Evolutionary conservation across 192 early-diverging fungal genomes (phyloP).

Genomic region (Mortierella claussenii): DNA sequence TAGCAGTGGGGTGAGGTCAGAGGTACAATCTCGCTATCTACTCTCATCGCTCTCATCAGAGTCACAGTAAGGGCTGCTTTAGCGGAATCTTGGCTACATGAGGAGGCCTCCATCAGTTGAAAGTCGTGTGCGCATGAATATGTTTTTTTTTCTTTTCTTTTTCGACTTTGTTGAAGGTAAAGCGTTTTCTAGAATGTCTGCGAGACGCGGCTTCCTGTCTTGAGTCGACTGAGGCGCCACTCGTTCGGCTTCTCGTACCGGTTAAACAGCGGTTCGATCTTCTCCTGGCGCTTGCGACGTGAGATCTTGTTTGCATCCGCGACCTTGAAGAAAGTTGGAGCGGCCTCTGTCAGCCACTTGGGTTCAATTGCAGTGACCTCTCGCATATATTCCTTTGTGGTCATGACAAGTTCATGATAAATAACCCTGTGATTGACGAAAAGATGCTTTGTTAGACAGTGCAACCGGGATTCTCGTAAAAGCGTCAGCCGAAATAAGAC

Average conservation of each 20-base stretch:
- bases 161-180: no score
- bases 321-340: constrained; percentile 96
- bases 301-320: constrained; percentile 95
- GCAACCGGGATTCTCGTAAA: background rate
- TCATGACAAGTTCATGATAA: constrained; percentile 91
- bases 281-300: constrained; percentile 93
- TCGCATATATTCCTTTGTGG: constrained; percentile 93
- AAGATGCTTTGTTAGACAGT: background rate
- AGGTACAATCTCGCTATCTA: no score
- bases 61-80: no score
- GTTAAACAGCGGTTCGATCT: constrained; percentile 91
- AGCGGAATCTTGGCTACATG: no score
- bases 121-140: no score
- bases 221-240: constrained; percentile 90
- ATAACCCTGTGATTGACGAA: constrained; percentile 70
- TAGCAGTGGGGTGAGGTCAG: no score
- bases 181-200: constrained; percentile 72
- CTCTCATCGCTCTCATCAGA: no score
- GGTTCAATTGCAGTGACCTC: constrained; percentile 91
- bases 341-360: constrained; percentile 95
- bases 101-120: no score
- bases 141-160: no score
- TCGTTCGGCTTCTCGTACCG: constrained; percentile 96
- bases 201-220: constrained; percentile 74
- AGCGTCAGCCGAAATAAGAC: background rate